phyloP scores from a whole-genome alignment of 2,329 filamentous ascomycete genomes.

The Biscogniauxia sp. region DNA sequence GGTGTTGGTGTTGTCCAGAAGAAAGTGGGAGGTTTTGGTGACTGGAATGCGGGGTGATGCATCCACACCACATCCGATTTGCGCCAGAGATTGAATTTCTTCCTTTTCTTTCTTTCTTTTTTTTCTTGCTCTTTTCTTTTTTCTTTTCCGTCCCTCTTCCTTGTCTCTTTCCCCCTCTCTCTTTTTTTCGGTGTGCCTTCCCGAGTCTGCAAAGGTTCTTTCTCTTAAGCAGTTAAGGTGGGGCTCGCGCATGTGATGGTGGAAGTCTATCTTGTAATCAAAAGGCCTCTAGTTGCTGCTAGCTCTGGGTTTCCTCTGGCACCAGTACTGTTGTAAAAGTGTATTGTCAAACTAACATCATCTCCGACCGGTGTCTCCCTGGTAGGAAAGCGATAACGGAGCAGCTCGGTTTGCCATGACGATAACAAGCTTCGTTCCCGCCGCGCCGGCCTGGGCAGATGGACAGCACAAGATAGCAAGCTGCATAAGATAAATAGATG shows the following conservation, averaged over 20 bases:
- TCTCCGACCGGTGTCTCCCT: not conserved
- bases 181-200: not conserved
- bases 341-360: not conserved
- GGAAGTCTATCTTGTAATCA: not conserved
- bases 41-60: slow-evolving; percentile 25
- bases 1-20: slow-evolving; percentile 10
- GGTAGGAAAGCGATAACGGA: slow-evolving; percentile 8
- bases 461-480: not conserved
- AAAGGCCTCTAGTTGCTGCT: no score
- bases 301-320: no score
- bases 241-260: not conserved
- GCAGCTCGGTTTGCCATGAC: slow-evolving; percentile 13
- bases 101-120: slow-evolving; percentile 4
- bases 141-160: slow-evolving; percentile 4
- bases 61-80: slow-evolving; percentile 15
- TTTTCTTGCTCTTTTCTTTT: not conserved
- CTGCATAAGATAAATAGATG: slow-evolving; percentile 12
- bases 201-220: not conserved
- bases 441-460: slow-evolving; percentile 12
- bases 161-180: not conserved
- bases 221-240: not conserved
- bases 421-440: slow-evolving; percentile 6
- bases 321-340: not conserved
- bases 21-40: slow-evolving; percentile 2
- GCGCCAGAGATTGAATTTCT: slow-evolving; percentile 6